phyloP scores from a whole-genome alignment of 495 filamentous ascomycete genomes.

The Aspergillus cavernicola region DNA sequence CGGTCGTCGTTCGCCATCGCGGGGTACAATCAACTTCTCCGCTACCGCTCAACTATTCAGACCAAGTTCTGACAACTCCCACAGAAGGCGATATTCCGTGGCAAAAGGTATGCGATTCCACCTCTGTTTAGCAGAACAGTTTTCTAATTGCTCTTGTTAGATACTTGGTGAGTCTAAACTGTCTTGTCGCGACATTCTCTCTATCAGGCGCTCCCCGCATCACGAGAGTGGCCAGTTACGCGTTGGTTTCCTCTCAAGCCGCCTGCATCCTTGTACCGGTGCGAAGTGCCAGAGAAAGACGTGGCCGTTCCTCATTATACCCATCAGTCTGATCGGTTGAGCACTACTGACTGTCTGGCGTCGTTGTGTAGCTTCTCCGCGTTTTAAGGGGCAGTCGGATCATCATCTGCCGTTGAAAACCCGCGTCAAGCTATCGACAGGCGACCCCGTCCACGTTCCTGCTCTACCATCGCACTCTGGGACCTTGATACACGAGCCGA shows the following conservation, averaged over 20 bases:
- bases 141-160: background rate
- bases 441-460: background rate
- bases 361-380: constrained; percentile 12
- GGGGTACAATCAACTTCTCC: background rate
- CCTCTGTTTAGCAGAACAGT: background rate
- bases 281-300: background rate
- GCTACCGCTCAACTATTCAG: background rate
- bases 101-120: background rate
- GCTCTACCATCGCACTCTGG: background rate
- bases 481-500: background rate
- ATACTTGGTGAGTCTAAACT: background rate
- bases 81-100: background rate
- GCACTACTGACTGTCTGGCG: background rate
- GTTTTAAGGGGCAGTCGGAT: constrained; percentile 4
- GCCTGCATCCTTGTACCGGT: background rate
- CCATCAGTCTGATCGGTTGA: background rate
- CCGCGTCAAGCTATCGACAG: constrained; percentile 11
- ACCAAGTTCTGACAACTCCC: background rate
- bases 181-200: background rate
- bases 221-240: background rate
- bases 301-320: background rate
- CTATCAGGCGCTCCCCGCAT: background rate
- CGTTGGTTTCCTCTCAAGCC: background rate
- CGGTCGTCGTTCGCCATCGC: background rate
- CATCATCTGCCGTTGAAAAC: constrained; percentile 7